Base-by-base conservation (phyloP, 1,139 yeast genomes). In the Pichia sp. region DNA sequence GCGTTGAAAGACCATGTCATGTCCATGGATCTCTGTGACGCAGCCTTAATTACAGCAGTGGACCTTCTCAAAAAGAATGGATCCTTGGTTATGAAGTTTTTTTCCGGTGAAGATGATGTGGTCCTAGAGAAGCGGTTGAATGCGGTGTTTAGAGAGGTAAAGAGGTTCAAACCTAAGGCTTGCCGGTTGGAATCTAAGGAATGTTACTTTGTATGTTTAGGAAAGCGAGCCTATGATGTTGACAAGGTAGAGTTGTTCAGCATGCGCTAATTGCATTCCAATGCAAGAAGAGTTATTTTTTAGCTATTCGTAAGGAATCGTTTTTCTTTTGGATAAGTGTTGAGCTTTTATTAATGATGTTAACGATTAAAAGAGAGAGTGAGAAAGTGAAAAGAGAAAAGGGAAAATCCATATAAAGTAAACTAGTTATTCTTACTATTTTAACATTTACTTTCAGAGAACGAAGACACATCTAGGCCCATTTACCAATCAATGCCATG, bases 1-100 rank as follows among this genome's bases (percentile, higher is more conserved):
- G 75, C 79, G 2, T 76, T 82, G 16, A 75, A 80, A 60, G 92
- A 86, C 64, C 92, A 85, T 66, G 69, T 76, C 2, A 75, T 76
- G 57, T 80, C 85, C 58, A 79, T 82, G 80, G 97, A 92, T 68
- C 72, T 93, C 54, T 93, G 97, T 60, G 97, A 93, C 67, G 97
- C 98, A 0, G 92, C 97, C 0, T 72, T 93, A 57, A 75, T 89
- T 13, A 78, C 92, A 54, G 84, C 90, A 2, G 79, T 88, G 52
- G 89, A 84, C 57, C 68, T 86, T 3, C 71, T 93, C 54, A 82
- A 77, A 59, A 81, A 85, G 11, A 79, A 79, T 8, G 99, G 99
- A 1, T 70, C 77, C 7, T 80, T 90, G 63, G 84, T 90, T 5
- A 80, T 95, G 62, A 84, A 95, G 66, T 78, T 88, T 57, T 82